A percentile compares a stretch with the other conserved stretches of the same genome.
These are phyloP conservation scores for Cytospora paraplurivora DNA, from an alignment of 2,329 filamentous ascomycete genomes.

Conservation along the genomic window DNA sequence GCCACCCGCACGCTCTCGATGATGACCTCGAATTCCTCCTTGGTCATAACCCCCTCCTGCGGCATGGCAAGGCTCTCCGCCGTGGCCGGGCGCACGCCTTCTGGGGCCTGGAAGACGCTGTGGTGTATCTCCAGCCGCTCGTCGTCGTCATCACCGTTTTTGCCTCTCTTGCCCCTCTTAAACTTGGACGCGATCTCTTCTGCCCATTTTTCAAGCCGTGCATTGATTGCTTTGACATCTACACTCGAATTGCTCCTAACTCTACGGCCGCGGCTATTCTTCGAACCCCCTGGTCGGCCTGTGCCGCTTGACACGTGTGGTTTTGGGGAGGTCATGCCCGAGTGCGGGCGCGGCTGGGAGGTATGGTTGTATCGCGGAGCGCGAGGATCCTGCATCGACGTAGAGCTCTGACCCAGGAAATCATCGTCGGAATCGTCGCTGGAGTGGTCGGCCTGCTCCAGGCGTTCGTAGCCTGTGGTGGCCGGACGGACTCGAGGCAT, in stretches of 20 bases:
- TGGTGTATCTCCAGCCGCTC: constrained; percentile 94
- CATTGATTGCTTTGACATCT: constrained; percentile 98
- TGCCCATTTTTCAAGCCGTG: constrained; percentile 90
- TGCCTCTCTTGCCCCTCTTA: constrained; percentile 76
- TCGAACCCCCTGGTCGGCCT: constrained; percentile 36
- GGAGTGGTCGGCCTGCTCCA: constrained; percentile 78
- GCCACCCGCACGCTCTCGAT: constrained; percentile 88
- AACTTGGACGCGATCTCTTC: constrained; percentile 98
- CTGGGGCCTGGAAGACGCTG: constrained; percentile 92
- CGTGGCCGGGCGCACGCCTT: constrained; percentile 79
- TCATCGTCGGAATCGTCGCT: constrained; percentile 73
- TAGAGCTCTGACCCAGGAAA: constrained; percentile 54
- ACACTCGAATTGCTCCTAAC: constrained; percentile 79
- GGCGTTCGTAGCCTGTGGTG: constrained; percentile 81
- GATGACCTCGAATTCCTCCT: constrained; percentile 80
- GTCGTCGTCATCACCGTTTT: constrained; percentile 63
- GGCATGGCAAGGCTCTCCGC: constrained; percentile 70
- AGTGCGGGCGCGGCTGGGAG: constrained; percentile 61
- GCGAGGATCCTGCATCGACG: constrained; percentile 59
- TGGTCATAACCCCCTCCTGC: constrained; percentile 70
- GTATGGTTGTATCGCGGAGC: constrained; percentile 67
- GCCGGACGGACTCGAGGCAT: constrained; percentile 71
- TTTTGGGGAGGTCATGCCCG: constrained; percentile 61
- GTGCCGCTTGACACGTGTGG: constrained; percentile 41
- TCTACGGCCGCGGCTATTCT: constrained; percentile 49